phyloP scores from a whole-genome alignment of 306 rosid species.

The barrel medic (Medicago truncatula) region DNA sequence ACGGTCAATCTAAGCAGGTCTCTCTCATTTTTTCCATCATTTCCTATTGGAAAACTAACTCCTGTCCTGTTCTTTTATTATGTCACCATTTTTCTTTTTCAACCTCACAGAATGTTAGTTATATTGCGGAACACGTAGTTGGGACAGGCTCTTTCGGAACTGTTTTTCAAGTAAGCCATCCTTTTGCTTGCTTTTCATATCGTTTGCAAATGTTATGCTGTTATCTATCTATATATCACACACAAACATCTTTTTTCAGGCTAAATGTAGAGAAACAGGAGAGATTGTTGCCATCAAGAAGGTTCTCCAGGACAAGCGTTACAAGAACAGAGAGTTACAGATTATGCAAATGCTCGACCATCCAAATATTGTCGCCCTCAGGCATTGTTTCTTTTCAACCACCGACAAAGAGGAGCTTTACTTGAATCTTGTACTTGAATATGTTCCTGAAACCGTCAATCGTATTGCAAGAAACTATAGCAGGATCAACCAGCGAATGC shows the following conservation, averaged over 20 bases:
- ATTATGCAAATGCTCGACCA: constrained; percentile 99
- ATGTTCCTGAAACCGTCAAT: constrained; percentile 92
- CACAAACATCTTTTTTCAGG: constrained; percentile 54
- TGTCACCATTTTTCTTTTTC: constrained; percentile 35
- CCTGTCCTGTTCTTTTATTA: constrained; percentile 7
- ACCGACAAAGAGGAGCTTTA: constrained; percentile 94
- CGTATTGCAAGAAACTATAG: constrained; percentile 89
- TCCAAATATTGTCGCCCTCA: constrained; percentile 90
- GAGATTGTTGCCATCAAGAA: constrained; percentile 98
- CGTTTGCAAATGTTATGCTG: constrained; percentile 23
- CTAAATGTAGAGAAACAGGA: constrained; percentile 98
- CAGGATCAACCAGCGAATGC: constrained; percentile 95
- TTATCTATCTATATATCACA: constrained; percentile 2
- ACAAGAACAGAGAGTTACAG: constrained; percentile 95
- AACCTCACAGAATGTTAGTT: constrained; percentile 70
- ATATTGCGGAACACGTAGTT: constrained; percentile 88
- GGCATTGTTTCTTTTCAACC: constrained; percentile 91
- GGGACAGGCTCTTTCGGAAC: constrained; percentile 99
- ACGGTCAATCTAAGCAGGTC: constrained; percentile 95
- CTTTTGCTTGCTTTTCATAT: constrained; percentile 35
- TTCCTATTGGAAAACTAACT: constrained; percentile 9
- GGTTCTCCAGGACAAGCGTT: constrained; percentile 99
- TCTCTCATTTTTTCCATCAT: constrained; percentile 17
- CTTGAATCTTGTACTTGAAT: constrained; percentile 95
- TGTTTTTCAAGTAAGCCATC: constrained; percentile 81